These are phyloP conservation scores for Aquilaria malaccensis DNA, from an alignment of 345 rosid species.

Conservation along the genomic window DNA sequence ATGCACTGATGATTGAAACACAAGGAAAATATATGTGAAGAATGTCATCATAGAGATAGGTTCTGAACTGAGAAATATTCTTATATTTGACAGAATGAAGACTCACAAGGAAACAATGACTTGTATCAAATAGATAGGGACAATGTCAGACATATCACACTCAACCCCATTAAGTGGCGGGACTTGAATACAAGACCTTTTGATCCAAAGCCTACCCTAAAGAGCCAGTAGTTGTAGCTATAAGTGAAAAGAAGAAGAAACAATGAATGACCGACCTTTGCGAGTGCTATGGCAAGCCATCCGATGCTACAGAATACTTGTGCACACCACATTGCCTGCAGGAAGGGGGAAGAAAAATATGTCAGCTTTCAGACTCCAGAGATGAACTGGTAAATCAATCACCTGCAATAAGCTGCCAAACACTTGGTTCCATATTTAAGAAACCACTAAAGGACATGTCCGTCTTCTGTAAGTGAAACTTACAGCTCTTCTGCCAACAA, in stretches of 20 bases:
- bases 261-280: conserved; percentile 30
- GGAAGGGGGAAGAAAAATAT: no score
- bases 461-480: background rate
- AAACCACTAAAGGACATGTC: no score
- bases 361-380: background rate
- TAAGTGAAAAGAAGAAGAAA: no score
- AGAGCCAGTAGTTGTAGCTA: no score
- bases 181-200: no score
- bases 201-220: no score
- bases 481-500: conserved; percentile 42
- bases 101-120: background rate
- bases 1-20: background rate
- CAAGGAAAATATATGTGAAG: background rate
- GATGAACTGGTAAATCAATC: background rate
- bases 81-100: no score
- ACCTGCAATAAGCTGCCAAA: background rate
- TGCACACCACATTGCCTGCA: conserved; percentile 49
- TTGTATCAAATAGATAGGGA: no score
- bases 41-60: background rate
- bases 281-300: conserved; percentile 43
- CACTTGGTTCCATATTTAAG: background rate
- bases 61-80: background rate
- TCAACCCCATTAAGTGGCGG: no score
- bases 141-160: no score
- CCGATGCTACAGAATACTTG: conserved; percentile 31